Conservation (phyloP, 1,284 basidiomycete genomes). For the Coniophora puteana region DNA sequence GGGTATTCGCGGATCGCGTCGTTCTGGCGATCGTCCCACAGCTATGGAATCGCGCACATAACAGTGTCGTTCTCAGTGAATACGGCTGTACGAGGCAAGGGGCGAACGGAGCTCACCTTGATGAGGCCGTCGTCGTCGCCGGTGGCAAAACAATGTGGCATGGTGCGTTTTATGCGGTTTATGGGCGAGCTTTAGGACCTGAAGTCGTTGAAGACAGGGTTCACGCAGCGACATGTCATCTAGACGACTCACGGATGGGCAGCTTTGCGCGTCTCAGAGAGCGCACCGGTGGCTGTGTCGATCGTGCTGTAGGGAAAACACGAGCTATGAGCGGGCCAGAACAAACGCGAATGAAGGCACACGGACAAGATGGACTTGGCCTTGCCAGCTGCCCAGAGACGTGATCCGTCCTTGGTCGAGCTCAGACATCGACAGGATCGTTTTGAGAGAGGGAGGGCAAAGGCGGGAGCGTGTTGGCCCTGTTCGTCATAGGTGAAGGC, state of each 20-base stretch:
- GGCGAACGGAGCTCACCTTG: conserved; percentile 57
- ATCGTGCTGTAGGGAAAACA: conserved; percentile 65
- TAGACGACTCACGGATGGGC: conserved; percentile 75
- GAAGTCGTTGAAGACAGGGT: conserved; percentile 30
- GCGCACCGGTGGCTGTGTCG: conserved; percentile 62
- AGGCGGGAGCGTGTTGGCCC: conserved; percentile 48
- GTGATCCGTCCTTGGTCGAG: conserved; percentile 59
- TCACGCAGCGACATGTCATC: conserved; percentile 9
- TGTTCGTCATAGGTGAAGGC: conserved; percentile 74
- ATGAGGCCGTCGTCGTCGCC: conserved; percentile 95
- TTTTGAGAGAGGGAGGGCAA: conserved; percentile 63
- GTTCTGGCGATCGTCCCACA: conserved; percentile 84
- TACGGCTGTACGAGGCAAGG: no score
- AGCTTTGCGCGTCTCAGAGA: conserved; percentile 57
- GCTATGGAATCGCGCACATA: conserved; percentile 40
- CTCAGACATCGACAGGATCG: conserved; percentile 75
- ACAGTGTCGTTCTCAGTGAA: neutral
- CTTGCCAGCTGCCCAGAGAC: conserved; percentile 82
- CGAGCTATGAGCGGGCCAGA: no score
- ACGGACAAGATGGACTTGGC: conserved; percentile 77
- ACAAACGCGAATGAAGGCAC: conserved; percentile 9
- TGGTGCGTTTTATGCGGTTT: conserved; percentile 74
- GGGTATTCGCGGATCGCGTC: conserved; percentile 67
- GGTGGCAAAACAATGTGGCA: conserved; percentile 70
- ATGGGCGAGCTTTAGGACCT: conserved; percentile 67